phyloP scores from a whole-genome alignment of 164 flowering plant genomes.

The Tetrastigma voinierianum region DNA sequence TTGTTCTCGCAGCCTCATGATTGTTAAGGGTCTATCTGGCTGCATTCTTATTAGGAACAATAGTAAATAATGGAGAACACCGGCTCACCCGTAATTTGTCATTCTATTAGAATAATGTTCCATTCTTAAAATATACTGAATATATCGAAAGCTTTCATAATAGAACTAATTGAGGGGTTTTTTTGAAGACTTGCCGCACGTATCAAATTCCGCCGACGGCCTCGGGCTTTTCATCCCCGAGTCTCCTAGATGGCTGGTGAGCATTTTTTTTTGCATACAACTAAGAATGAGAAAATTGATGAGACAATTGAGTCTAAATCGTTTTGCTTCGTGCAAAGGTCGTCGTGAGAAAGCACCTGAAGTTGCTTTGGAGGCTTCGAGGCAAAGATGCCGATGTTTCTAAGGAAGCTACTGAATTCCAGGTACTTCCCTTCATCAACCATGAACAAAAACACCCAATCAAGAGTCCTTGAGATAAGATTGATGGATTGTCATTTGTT shows the following conservation, averaged over 20 bases:
- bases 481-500: neutral
- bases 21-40: slow-evolving; percentile 55
- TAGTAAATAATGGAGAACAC: slow-evolving; percentile 62
- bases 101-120: too few species aligned
- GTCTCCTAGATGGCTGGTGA: slow-evolving; percentile 95
- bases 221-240: slow-evolving; percentile 69
- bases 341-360: slow-evolving; percentile 52
- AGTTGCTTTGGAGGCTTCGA: slow-evolving; percentile 62
- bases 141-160: neutral
- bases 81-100: slow-evolving; percentile 57
- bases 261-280: slow-evolving; percentile 4
- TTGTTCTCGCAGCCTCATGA: slow-evolving; percentile 66
- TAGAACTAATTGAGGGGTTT: slow-evolving; percentile 6
- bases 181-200: slow-evolving; percentile 70
- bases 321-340: slow-evolving; percentile 60
- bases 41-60: slow-evolving; percentile 57
- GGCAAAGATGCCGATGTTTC: slow-evolving; percentile 70
- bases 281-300: neutral
- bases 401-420: slow-evolving; percentile 66
- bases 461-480: too few species aligned
- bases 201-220: slow-evolving; percentile 53
- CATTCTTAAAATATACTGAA: neutral
- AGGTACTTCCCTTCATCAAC: slow-evolving; percentile 30
- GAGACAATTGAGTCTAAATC: neutral
- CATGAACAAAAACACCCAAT: neutral